Evolutionary conservation across 371 early-diverging fungal genomes (phyloP), one percentile per base, ranked within the genome.

Genomic region (Funneliformis caledonium): DNA sequence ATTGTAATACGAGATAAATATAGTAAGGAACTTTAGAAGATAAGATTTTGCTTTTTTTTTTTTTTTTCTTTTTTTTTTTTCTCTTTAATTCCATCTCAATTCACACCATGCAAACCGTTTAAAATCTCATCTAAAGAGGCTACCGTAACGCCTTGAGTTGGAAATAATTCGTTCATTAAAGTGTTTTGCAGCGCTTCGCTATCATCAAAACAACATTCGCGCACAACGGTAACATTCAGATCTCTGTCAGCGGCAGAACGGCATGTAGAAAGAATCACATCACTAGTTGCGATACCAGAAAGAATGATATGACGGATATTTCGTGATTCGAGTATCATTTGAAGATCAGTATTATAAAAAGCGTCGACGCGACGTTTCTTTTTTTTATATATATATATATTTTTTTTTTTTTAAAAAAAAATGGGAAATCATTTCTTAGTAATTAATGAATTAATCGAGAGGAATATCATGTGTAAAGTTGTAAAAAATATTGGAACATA

Each of bases 291-390:
- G 26, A 74, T 80, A 42, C 81, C 81, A 43, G 75, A 10, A 14
- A 80, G 48, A 22, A 80, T 48, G 16, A 80, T 59, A n/a, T 80
- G 64, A n/a, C 48, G 48, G 45, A 80, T 80, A 22, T 74, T 80
- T 48, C 52, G 62, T 10, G 73, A 72, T 75, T 75, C 64, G n/a
- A 80, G 81, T 43, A 80, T 64, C 75, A 74, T 64, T 43, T 80
- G 56, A 47, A 80, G 81, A 31, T 80, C 81, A n/a, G 81, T 80
- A 42, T 80, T 80, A 45, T 64, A 80, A 47, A 80, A 80, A 26
- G 81, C 81, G 64, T 75, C 75, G 10, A 61, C 19, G 3, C 81
- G 75, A 31, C 81, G 81, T 67, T 64, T 80, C 81, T 78, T 26
- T 60, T 37, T 37, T 37, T 22, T 5, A 22, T n/a, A n/a, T n/a